Evolutionary conservation across 306 rosid species (phyloP).

Genomic region (Vachellia collinsii): DNA sequence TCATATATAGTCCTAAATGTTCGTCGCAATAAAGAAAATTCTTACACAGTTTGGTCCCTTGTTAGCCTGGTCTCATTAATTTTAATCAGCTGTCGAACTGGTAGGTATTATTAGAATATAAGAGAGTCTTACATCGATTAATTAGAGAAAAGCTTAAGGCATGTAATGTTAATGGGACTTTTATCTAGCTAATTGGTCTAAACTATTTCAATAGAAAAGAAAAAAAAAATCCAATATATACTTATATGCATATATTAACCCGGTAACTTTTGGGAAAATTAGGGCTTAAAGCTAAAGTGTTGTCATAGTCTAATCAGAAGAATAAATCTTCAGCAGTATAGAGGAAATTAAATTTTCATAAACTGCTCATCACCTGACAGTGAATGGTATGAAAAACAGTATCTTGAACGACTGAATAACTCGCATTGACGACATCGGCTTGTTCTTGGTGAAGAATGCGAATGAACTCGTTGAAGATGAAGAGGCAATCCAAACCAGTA

Average conservation of each 20-base stretch:
- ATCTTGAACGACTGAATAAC: constrained; percentile 48
- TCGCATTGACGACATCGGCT: constrained; percentile 58
- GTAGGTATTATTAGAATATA: too few species aligned
- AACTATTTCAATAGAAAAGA: too few species aligned
- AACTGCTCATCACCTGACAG: constrained; percentile 43
- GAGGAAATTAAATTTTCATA: neutral
- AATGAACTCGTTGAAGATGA: constrained; percentile 48
- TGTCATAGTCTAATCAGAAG: neutral
- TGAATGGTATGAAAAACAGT: constrained; percentile 57
- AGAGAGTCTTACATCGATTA: too few species aligned
- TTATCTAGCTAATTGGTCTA: too few species aligned
- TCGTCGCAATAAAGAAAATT: neutral
- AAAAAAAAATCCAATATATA: too few species aligned
- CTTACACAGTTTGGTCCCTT: neutral
- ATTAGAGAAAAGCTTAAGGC: too few species aligned
- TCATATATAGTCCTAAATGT: neutral
- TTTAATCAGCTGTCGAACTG: neutral
- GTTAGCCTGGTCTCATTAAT: neutral
- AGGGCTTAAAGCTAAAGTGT: neutral
- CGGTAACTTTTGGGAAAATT: neutral
- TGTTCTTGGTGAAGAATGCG: constrained; percentile 59
- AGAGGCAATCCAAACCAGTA: constrained; percentile 56
- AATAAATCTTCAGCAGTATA: neutral
- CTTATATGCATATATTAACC: too few species aligned
- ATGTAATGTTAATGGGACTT: too few species aligned